Percentiles rank a stretch among this genome's conserved stretches.
Conservation (phyloP, 192 early-diverging fungal species). For the Coemansia sp. region DNA sequence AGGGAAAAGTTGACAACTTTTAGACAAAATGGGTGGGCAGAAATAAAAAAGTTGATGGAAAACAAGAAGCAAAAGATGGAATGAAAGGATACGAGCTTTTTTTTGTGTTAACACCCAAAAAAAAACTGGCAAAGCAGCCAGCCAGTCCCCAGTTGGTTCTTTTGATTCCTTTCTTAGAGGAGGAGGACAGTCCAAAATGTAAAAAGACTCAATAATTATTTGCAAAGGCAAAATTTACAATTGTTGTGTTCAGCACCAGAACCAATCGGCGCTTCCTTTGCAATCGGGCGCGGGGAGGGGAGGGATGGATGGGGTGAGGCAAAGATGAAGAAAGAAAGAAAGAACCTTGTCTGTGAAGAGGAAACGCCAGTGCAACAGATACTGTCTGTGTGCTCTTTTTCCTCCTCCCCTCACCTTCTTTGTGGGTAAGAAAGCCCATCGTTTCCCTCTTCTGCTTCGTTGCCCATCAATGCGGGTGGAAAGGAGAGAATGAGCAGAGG, state of each 20-base stretch:
- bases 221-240: too few relatives aligned
- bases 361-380: too few relatives aligned
- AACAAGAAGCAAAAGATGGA: conserved; percentile 8
- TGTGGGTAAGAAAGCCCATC: too few relatives aligned
- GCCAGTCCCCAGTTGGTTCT: background rate
- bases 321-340: too few relatives aligned
- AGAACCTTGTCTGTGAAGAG: too few relatives aligned
- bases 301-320: background rate
- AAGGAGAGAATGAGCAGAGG: too few relatives aligned
- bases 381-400: too few relatives aligned
- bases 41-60: background rate
- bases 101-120: conserved; percentile 1
- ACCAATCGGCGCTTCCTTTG: background rate
- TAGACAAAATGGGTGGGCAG: too few relatives aligned
- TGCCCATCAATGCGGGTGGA: too few relatives aligned
- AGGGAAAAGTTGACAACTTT: background rate
- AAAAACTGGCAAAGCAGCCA: background rate
- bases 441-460: too few relatives aligned
- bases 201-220: background rate
- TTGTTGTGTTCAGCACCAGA: background rate
- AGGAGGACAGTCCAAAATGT: background rate
- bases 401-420: too few relatives aligned
- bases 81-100: background rate
- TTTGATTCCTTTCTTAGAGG: background rate
- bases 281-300: background rate